Conservation (phyloP, 148 eudicot species). For the Rhododendron ferrugineum region DNA sequence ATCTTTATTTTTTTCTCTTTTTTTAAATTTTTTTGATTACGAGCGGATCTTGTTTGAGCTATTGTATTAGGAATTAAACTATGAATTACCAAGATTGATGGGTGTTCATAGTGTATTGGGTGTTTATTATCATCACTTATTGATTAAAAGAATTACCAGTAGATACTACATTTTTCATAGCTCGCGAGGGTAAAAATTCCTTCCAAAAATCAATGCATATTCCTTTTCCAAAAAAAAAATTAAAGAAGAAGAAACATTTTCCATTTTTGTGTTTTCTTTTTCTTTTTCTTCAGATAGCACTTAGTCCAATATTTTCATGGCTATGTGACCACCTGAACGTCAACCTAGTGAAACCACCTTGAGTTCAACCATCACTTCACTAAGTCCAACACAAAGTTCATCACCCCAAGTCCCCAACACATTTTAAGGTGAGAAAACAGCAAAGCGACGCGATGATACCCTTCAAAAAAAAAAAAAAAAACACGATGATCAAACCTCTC, state of each 20-base stretch:
- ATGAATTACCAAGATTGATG: too few species aligned
- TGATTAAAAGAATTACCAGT: not conserved
- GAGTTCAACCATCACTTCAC: not conserved
- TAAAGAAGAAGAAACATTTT: not conserved
- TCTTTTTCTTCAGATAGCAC: not conserved
- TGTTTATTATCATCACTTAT: not conserved
- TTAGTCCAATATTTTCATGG: not conserved
- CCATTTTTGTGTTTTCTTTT: not conserved
- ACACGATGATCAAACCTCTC: not conserved
- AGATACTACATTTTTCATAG: not conserved
- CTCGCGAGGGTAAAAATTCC: not conserved
- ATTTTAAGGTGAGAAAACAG: not conserved
- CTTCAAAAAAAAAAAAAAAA: not conserved
- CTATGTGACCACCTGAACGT: not conserved
- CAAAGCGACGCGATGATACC: not conserved
- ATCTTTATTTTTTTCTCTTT: too few species aligned
- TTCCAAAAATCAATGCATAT: not conserved
- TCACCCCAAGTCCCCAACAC: not conserved
- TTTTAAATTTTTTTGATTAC: too few species aligned
- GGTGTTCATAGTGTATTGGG: too few species aligned
- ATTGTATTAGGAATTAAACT: too few species aligned
- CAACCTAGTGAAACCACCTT: not conserved
- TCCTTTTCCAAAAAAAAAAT: not conserved
- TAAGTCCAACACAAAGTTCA: not conserved
- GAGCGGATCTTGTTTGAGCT: too few species aligned